Conservation (phyloP, 768 basidiomycete genomes). For the Filobasidium floriforme region DNA sequence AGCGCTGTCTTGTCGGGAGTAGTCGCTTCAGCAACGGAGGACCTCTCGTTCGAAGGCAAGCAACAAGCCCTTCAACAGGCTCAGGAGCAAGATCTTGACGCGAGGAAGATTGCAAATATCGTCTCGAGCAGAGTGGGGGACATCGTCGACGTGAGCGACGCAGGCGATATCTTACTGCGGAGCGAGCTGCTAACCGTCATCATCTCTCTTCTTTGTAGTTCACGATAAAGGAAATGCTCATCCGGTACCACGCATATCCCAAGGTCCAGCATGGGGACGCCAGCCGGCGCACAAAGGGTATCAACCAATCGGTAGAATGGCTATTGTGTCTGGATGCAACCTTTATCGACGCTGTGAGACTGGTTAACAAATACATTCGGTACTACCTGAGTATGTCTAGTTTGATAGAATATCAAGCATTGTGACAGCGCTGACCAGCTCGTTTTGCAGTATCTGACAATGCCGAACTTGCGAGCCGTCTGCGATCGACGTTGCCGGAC, state of each 20-base stretch:
- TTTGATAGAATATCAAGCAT: neutral
- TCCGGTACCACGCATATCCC: slow-evolving; percentile 31
- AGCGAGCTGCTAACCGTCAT: neutral
- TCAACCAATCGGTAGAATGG: slow-evolving; percentile 90
- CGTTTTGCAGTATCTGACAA: slow-evolving; percentile 58
- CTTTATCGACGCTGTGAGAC: slow-evolving; percentile 67
- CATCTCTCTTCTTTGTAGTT: neutral
- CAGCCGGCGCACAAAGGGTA: slow-evolving; percentile 44
- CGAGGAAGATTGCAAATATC: slow-evolving; percentile 46
- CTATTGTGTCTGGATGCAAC: slow-evolving; percentile 70
- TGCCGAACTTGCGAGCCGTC: slow-evolving; percentile 55
- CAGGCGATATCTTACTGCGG: neutral
- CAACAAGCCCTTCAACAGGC: slow-evolving; percentile 65
- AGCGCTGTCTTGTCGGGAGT: neutral
- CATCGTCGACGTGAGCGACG: slow-evolving; percentile 11
- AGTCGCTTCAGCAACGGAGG: slow-evolving; percentile 41
- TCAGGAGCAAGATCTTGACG: slow-evolving; percentile 74
- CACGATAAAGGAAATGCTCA: slow-evolving; percentile 18
- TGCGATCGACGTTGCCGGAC: slow-evolving; percentile 37
- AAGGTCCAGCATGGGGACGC: slow-evolving; percentile 36
- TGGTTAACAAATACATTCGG: slow-evolving; percentile 77
- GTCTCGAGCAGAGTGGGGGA: neutral
- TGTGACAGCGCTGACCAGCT: neutral
- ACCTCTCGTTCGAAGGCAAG: slow-evolving; percentile 53
- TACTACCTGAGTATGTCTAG: slow-evolving; percentile 71